Base-by-base conservation (phyloP, 2,329 filamentous ascomycete genomes). In the Chalaropsis thielavioides region DNA sequence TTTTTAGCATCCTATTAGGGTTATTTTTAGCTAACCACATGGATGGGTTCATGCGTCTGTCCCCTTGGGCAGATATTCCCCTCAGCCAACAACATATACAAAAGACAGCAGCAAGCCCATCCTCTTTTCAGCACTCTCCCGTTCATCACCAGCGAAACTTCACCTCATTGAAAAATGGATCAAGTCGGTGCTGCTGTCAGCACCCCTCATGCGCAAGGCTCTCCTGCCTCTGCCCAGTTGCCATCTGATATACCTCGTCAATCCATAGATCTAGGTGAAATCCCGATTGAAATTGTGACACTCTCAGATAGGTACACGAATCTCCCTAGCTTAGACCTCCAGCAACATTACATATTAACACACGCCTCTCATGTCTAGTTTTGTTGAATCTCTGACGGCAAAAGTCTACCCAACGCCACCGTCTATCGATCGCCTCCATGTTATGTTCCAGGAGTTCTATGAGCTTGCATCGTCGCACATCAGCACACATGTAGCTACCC, bases 381-480 rank as follows among this genome's bases (percentile, higher is more conserved):
- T 99, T 73, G 86, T 97, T 71, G 90, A 96, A 68, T 92, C 90
- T 6, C 78, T 99, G 31, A 88, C 85, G 60, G 90, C 90, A 70
- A 96, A 89, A 78, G 87, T 95, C 40, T 89, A 96, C 71, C 83
- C 89, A 1, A 86, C 85, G 4, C 94, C 94, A 4, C 86, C 94
- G 0, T 89, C 83, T 58, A 88, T 95, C 71, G 90, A 95, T 60
- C 86, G 83, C 68, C 81, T 97, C 17, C 88, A 91, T 8, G 81
- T 83, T n/a, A 80, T 94, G 63, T 97, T 97, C 73, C 94, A 99
- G 75, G 90, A 95, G 66, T 99, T 97, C 74, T 99, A 99, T 73
- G 78, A 82, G 51, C 82, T 86, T 65, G 90, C 92, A 24, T 87
- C 90, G 11, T 81, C 85, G 1, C 89, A 94, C 70, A 92, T 97